Evolutionary conservation across 2,329 filamentous ascomycete genomes (phyloP).

Genomic region (Paecilomyces niveus): DNA sequence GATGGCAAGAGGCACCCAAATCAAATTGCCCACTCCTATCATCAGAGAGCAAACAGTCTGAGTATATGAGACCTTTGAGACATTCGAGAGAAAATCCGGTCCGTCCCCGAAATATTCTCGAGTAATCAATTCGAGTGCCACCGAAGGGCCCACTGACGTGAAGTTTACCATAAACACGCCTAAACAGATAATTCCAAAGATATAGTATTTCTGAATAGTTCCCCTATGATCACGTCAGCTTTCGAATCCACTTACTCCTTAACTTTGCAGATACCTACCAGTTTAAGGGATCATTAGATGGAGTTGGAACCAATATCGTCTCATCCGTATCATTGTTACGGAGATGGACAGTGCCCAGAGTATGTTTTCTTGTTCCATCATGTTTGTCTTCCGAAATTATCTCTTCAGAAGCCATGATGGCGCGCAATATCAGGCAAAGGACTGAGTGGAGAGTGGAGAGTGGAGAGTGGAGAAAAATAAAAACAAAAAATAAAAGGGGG

Average conservation of each 20-base stretch:
- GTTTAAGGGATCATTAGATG: background rate
- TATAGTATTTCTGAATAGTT: background rate
- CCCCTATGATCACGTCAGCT: too few relatives aligned
- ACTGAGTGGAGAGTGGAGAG: too few relatives aligned
- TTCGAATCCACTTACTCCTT: too few relatives aligned
- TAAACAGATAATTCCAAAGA: background rate
- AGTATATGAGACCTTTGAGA: background rate
- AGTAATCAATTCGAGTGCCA: background rate
- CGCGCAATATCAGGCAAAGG: too few relatives aligned
- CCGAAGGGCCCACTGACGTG: background rate
- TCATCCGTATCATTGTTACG: background rate
- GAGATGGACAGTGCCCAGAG: background rate
- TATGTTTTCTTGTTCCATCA: background rate
- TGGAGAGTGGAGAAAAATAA: too few relatives aligned
- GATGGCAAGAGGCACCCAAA: background rate
- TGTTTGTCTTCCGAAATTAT: too few relatives aligned
- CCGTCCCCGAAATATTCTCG: background rate
- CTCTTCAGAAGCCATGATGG: too few relatives aligned
- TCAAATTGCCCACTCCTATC: background rate
- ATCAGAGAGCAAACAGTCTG: background rate
- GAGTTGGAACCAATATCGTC: background rate
- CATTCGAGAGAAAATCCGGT: background rate
- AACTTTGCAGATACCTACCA: background rate
- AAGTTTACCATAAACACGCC: background rate
- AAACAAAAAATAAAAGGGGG: too few relatives aligned